phyloP scores from a whole-genome alignment of 2,329 filamentous ascomycete genomes.

The Fusarium paranaense region DNA sequence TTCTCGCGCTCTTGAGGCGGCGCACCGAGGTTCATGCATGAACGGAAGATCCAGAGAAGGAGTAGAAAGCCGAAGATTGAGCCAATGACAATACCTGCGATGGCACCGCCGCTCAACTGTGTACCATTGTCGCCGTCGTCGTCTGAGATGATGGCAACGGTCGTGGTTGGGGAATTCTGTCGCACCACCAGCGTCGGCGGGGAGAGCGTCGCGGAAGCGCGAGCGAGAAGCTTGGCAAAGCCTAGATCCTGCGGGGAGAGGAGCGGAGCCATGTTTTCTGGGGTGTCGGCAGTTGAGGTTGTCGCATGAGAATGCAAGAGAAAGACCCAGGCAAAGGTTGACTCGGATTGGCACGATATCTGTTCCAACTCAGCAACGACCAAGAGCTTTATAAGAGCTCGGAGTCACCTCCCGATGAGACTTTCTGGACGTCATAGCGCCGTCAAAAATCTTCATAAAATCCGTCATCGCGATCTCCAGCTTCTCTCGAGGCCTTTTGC shows the following conservation, averaged over 20 bases:
- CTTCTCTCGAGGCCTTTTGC: not conserved
- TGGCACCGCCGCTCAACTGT: constrained; percentile 59
- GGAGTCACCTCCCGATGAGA: constrained; percentile 11
- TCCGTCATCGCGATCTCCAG: constrained; percentile 20
- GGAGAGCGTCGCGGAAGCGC: constrained; percentile 27
- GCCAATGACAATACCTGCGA: constrained; percentile 64
- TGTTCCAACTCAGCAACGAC: not conserved
- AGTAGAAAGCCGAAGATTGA: constrained; percentile 60
- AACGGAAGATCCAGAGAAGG: constrained; percentile 60
- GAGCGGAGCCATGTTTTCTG: constrained; percentile 29
- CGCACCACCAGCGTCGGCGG: constrained; percentile 31
- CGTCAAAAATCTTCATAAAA: constrained; percentile 23
- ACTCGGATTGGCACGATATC: constrained; percentile 1
- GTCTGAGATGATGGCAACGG: constrained; percentile 47
- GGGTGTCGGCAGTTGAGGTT: not conserved
- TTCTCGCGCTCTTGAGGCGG: constrained; percentile 49
- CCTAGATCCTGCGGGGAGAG: constrained; percentile 22
- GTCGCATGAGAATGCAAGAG: not conserved
- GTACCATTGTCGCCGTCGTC: constrained; percentile 21
- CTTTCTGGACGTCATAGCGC: constrained; percentile 25
- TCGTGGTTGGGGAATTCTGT: constrained; percentile 37
- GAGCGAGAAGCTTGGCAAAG: constrained; percentile 24
- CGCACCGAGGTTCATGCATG: constrained; percentile 56
- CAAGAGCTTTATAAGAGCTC: not conserved
- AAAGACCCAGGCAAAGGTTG: not conserved